A percentile compares a stretch with the other conserved stretches of the same genome.
Evolutionary conservation across 345 rosid species (phyloP).

Genomic region (Excoecaria cochinchinensis): DNA sequence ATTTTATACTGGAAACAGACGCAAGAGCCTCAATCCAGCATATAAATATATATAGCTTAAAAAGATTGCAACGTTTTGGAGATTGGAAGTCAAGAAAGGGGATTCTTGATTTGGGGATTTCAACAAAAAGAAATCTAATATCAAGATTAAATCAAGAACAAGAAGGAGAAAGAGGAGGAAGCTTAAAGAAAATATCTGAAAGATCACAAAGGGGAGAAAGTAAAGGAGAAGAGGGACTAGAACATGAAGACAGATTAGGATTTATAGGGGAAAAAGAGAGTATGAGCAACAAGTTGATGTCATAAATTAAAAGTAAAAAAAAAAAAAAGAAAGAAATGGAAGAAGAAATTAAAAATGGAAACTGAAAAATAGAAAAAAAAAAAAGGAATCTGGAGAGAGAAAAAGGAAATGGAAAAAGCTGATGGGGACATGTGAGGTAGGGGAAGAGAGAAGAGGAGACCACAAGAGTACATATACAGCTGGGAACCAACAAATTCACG

Average conservation of each 20-base stretch:
- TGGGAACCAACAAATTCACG: constrained; percentile 38
- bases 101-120: not conserved
- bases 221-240: constrained; percentile 18
- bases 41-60: not conserved
- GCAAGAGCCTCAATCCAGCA: constrained; percentile 2
- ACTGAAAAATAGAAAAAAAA: not conserved
- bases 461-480: constrained; percentile 44
- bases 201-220: not conserved
- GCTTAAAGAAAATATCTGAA: not conserved
- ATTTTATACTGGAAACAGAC: constrained; percentile 4
- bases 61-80: not conserved
- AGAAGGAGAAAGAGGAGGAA: not conserved
- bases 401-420: constrained; percentile 25
- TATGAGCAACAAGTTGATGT: constrained; percentile 17
- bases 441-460: constrained; percentile 24
- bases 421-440: constrained; percentile 53
- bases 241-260: constrained; percentile 5
- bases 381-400: constrained; percentile 24
- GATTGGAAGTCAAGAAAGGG: not conserved
- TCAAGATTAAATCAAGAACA: too few species aligned
- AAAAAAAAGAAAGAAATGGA: not conserved
- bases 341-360: not conserved
- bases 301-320: not conserved
- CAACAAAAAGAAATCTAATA: not conserved
- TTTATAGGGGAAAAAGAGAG: constrained; percentile 48